Evolutionary conservation across 192 early-diverging fungal genomes (phyloP), one percentile per base, ranked within the genome.

Genomic region (Coemansia sp.): DNA sequence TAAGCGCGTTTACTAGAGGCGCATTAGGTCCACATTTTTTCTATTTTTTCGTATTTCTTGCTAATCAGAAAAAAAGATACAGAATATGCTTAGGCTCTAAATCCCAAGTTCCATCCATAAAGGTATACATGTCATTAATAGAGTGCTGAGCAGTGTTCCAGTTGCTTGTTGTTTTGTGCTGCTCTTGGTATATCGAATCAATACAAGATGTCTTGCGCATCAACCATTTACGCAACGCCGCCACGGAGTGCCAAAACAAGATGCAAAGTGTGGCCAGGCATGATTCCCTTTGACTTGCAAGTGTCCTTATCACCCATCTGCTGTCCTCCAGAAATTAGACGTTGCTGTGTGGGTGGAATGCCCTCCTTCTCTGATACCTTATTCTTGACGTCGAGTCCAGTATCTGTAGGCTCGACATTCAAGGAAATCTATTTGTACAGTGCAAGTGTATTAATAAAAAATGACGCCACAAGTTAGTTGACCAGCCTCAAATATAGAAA

Each of bases 311-410:
- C 95, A 44, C 74, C 25, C 89, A 97, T 88, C 84, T 97, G 95
- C 81, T 93, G 94, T 58, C 95, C 95, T 59, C 89, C 85, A 67
- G 90, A 95, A 81, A 98, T 98, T 38, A 98, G 77, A 9, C 96
- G 87, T 67, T 98, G 97, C 74, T 98, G 97, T 18, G 88, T 83
- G 26, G 95, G 95, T 5, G 97, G 95, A 60, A 98, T 98, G 57
- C 95, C 97, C 71, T 97, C 94, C 82, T 96, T 96, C 77, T 94
- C 94, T 65, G 97, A 93, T 48, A 98, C 88, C 60, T 87, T 81
- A 64, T 97, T 88, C 79, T 97, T 97, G 81, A 98, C 90, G 41
- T 41, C 4, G 3, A 18, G 12, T 54, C 89, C 87, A 67, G 78
- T 91, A 70, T 91, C 86, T 58, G 80, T 82, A 10, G 85, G 84